Evolutionary conservation across 2,329 filamentous ascomycete genomes (phyloP), one percentile per base, ranked within the genome.

Genomic region (Dendrostoma leiphaemia): DNA sequence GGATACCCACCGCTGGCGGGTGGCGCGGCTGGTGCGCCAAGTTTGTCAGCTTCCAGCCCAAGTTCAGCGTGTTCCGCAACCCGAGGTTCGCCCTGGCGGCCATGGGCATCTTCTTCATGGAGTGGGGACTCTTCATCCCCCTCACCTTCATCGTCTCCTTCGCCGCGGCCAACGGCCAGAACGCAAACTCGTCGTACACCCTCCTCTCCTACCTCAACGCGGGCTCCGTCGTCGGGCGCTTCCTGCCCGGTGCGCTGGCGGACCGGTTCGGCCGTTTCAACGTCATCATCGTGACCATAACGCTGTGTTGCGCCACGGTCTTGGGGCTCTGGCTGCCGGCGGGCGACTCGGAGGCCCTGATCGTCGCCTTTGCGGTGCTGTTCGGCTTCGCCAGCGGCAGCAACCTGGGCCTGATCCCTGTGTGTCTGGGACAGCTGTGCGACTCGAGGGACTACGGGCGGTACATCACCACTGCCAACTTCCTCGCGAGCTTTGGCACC

Each of bases 391-490:
- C 84, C 1, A 89, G 85, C 51, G 91, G 91, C 4, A 86, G 83
- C 59, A 92, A 91, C 61, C 86, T 96, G 59, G 85, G 83, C 1
- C 69, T 95, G 26, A 86, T 86, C 0, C 90, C 91, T 0, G 89
- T 94, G 0, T 93, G 90, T 62, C 79, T 95, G 1, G 88, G 89
- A 1, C 89, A 93, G 70, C 77, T 94, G 13, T 95, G 90, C 67
- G 82, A 85, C 31, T 86, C 88, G 3, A 79, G 86, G 50, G 78
- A 91, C 47, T 94, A 92, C 61, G 90, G 89, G 0, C 78, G 89
- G 1, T 93, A 94, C 70, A 94, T 94, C 64, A 88, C 90, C 8
- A 94, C 90, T 0, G 86, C 86, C 52, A 91, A 91, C 67, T 91
- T 88, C 51, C 76, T 92, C 37, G 89, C 90, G 19, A 88, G 84